These are phyloP conservation scores for Iris pallida DNA, from an alignment of 116 monocot genomes.

Conservation along the genomic window DNA sequence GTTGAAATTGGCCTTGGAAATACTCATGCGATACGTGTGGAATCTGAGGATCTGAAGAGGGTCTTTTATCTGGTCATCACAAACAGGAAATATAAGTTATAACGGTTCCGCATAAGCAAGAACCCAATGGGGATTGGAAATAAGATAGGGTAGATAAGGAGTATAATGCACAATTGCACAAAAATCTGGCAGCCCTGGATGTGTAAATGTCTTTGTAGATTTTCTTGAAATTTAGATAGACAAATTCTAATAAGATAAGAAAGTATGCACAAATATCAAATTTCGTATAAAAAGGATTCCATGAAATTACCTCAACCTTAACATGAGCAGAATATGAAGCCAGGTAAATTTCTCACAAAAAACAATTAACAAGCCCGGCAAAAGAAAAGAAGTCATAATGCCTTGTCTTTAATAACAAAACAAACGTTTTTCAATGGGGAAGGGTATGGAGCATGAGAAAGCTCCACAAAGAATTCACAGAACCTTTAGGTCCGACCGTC, in stretches of 20 bases:
- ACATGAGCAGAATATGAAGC: neutral
- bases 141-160: neutral
- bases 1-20: conserved; percentile 68
- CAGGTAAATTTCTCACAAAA: neutral
- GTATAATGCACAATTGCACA: neutral
- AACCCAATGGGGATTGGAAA: neutral
- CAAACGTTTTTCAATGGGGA: too few relatives aligned
- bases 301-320: neutral
- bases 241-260: neutral
- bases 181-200: neutral
- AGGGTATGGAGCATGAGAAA: too few relatives aligned
- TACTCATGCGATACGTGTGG: conserved; percentile 38
- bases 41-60: conserved; percentile 33
- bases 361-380: too few relatives aligned
- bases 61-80: conserved; percentile 35
- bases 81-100: neutral
- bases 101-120: too few relatives aligned
- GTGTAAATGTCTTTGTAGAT: neutral
- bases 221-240: neutral
- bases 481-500: too few relatives aligned
- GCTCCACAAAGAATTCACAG: too few relatives aligned
- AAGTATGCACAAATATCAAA: neutral
- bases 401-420: too few relatives aligned
- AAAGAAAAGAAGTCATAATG: too few relatives aligned
- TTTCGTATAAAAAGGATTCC: neutral